Percentiles rank a stretch among this genome's conserved stretches.
Conservation (phyloP, 2,329 filamentous ascomycete genomes). For the Aspergillus quadrilineatus region DNA sequence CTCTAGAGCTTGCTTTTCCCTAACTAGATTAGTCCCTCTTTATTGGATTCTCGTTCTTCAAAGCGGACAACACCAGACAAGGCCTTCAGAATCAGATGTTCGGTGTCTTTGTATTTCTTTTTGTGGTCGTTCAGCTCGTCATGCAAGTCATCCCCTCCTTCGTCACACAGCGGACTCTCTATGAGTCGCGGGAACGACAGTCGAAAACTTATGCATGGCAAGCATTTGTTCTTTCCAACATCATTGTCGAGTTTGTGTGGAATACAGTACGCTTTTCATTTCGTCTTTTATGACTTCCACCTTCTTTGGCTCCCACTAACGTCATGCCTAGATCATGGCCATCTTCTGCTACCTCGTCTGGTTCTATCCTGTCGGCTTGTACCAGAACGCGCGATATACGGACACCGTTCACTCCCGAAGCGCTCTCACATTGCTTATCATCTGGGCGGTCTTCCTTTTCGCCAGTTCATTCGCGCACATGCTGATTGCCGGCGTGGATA, state of each 20-base stretch:
- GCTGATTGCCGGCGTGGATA: slow-evolving; percentile 70
- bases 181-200: slow-evolving; percentile 80
- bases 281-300: not conserved
- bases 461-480: slow-evolving; percentile 78
- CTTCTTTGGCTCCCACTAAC: not conserved
- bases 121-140: slow-evolving; percentile 58
- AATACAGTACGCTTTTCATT: slow-evolving; percentile 51
- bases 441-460: slow-evolving; percentile 53
- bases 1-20: not conserved
- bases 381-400: slow-evolving; percentile 1
- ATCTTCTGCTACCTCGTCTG: slow-evolving; percentile 74
- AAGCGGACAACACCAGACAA: slow-evolving; percentile 67
- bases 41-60: slow-evolving; percentile 78
- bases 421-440: not conserved
- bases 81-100: slow-evolving; percentile 85
- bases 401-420: not conserved
- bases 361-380: slow-evolving; percentile 55
- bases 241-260: slow-evolving; percentile 83
- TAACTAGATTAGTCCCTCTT: slow-evolving; percentile 55
- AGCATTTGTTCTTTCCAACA: slow-evolving; percentile 78
- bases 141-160: slow-evolving; percentile 71
- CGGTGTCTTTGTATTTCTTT: slow-evolving; percentile 75
- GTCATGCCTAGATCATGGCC: slow-evolving; percentile 61
- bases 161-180: slow-evolving; percentile 74
- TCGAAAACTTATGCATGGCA: slow-evolving; percentile 84